phyloP scores from a whole-genome alignment of 2,329 filamentous ascomycete genomes.

The Graphilbum sp. region DNA sequence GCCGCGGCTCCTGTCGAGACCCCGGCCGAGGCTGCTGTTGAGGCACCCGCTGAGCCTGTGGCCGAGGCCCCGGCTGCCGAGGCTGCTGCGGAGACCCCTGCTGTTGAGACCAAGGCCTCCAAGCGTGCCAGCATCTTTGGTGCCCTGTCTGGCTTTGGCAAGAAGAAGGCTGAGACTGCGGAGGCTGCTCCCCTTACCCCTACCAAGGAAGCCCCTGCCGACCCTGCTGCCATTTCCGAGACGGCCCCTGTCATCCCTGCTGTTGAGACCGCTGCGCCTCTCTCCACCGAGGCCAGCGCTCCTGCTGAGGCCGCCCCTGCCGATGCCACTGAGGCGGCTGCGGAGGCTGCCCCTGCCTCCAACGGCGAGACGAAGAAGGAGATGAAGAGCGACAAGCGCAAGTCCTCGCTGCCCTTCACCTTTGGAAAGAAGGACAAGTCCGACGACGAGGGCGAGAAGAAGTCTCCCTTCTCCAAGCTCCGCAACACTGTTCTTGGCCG shows the following conservation, averaged over 20 bases:
- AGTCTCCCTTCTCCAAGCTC: constrained; percentile 44
- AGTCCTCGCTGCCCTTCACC: constrained; percentile 60
- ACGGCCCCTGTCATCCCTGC: constrained; percentile 42
- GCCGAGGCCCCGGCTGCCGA: constrained; percentile 17
- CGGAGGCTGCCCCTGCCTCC: constrained; percentile 27
- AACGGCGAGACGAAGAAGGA: constrained; percentile 44
- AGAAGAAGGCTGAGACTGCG: constrained; percentile 35
- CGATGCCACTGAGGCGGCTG: constrained; percentile 14
- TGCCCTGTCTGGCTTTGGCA: constrained; percentile 35
- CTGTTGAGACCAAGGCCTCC: constrained; percentile 15
- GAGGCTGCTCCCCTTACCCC: constrained; percentile 25
- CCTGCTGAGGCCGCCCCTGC: constrained; percentile 30
- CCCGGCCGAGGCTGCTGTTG: constrained; percentile 11
- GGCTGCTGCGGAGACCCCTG: constrained; percentile 14
- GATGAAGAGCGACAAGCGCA: constrained; percentile 61
- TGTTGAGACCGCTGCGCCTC: constrained; percentile 38
- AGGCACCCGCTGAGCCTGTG: constrained; percentile 14
- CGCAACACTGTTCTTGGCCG: constrained; percentile 33
- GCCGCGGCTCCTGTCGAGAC: constrained; percentile 19
- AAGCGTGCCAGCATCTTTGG: constrained; percentile 40
- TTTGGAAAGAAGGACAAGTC: constrained; percentile 65
- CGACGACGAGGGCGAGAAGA: constrained; percentile 47
- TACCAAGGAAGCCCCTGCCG: constrained; percentile 24
- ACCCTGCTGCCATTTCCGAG: constrained; percentile 28
- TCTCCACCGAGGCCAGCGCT: constrained; percentile 35